Base-by-base conservation (phyloP, 768 basidiomycete genomes). In the Leccinum variicolor region DNA sequence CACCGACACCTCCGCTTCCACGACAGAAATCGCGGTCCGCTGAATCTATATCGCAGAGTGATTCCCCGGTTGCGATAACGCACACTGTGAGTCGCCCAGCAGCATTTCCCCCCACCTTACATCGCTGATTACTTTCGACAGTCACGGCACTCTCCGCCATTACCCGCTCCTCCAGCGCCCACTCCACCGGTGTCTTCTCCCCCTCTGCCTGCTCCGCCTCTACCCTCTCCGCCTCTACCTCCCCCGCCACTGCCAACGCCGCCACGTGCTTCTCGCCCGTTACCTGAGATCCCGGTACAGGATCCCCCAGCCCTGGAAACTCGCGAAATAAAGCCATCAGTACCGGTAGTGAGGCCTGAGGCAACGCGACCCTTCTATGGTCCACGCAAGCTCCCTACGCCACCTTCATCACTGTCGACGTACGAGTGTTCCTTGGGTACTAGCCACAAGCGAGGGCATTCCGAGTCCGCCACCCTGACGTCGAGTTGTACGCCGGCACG, bases 1-100 rank as follows among this genome's bases (percentile, higher is more conserved):
- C 83, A 46, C 83, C 83, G 5, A 84, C 83, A 1, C 83, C 83
- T 3, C 83, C 83, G 26, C 69, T 83, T 25, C 77, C 75, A 33
- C 69, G 73, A 47, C 75, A 73, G 62, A 74, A 73, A 65, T 72
- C 67, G 29, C 71, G 68, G 49, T 69, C 66, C n/a, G 50, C 54
- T 14, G 71, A 70, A 39, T 62, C 63, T 31, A 0, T 56, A 48
- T 65, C 66, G 70, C 79, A 63, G 70, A 66, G 49, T 60, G 66
- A 74, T 19, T 77, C 62, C 55, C 70, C 64, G 43, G 66, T 62
- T 52, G 65, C 62, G 57, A 58, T 58, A 62, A 66, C 64, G 41
- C 64, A 67, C 26, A 70, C 39, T 55, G 73, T 62, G 65, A 57
- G 62, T 64, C 56, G 28, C 6, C 41, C 41, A 13, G 2, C 11